Percentiles rank a stretch among this genome's conserved stretches.
Evolutionary conservation across 148 eudicot genomes (phyloP).

Genomic region (Rhododendron williamsianum): DNA sequence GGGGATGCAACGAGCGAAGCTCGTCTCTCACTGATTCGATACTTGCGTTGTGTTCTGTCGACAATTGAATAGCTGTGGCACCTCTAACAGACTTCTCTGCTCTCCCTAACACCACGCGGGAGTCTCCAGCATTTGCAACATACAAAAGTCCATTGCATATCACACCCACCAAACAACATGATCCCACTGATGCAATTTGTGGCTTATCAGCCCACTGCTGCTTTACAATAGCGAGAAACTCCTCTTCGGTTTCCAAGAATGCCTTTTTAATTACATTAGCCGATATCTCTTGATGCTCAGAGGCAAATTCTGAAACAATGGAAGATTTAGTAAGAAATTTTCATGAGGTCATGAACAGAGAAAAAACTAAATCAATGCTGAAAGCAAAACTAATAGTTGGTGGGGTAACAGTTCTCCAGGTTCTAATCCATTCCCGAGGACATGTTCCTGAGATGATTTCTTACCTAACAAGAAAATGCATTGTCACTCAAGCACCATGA

Average conservation of each 20-base stretch:
- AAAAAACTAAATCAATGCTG: not conserved
- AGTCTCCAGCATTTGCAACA: constrained; percentile 82
- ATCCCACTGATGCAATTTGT: constrained; percentile 71
- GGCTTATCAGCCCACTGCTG: constrained; percentile 62
- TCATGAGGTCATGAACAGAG: not conserved
- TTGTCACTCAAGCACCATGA: not conserved
- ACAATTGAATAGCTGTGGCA: constrained; percentile 55
- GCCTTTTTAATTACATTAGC: constrained; percentile 62
- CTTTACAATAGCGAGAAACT: constrained; percentile 50
- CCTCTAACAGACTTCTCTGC: constrained; percentile 29
- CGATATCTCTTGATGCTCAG: constrained; percentile 53
- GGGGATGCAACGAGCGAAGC: constrained; percentile 53
- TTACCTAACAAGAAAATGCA: not conserved
- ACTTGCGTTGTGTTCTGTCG: constrained; percentile 77
- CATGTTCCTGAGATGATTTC: not conserved
- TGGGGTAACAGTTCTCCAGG: not conserved
- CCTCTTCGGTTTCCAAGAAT: constrained; percentile 66
- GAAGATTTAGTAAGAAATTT: not conserved
- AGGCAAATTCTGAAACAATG: constrained; percentile 41
- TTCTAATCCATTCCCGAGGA: not conserved
- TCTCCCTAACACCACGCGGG: constrained; percentile 78
- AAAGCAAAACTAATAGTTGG: not conserved
- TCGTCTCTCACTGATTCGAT: constrained; percentile 60
- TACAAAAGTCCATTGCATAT: constrained; percentile 54
- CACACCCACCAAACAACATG: constrained; percentile 74